Base-by-base conservation (phyloP, 192 early-diverging fungal species). In the Rhizoclosmatium globosum region DNA sequence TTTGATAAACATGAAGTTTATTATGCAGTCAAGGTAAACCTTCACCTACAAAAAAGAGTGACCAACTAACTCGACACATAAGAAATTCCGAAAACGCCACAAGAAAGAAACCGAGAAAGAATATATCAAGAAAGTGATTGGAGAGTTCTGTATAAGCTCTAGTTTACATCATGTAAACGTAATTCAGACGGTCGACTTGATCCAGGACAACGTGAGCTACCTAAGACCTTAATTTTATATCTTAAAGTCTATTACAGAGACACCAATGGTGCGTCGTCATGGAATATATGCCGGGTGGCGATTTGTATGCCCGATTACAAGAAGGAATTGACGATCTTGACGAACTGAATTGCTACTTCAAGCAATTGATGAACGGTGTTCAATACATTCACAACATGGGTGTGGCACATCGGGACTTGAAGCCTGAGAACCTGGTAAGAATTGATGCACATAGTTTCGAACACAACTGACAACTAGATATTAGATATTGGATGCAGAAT, bases 61-160 rank as follows among this genome's bases (percentile, higher is more conserved):
- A 58, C 21, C 56, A 53, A 53, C 50, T 53, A 17, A 23, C 6
- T 64, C 11, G 62, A 42, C 23, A 11, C 7, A 70, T 70, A 45
- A 80, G 86, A 94, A 98, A 75, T 99, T 98, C 89, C 87, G 95
- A 68, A 96, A 95, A 80, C 92, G 93, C 62, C 85, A 89, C 56
- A 93, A 92, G 65, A 91, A 92, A 70, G 97, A 98, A 84, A 89
- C 92, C 11, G 82, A 97, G 86, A 92, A 93, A 83, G 94, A 97
- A 42, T 98, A 97, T 84, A 87, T 97, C 82, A 98, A 98, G 82
- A 98, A 98, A 87, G 85, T 99, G 76, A 94, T 94, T 43, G 92
- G 93, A 76, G 97, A 99, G 85, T 99, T 96, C 82, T 97, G 97
- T 84, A 98, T 99, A 64, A 83, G 94, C 74, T 97, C 95, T 1